Conservation (phyloP, 140 eudicot genomes). For the Stevia rebaudiana region DNA sequence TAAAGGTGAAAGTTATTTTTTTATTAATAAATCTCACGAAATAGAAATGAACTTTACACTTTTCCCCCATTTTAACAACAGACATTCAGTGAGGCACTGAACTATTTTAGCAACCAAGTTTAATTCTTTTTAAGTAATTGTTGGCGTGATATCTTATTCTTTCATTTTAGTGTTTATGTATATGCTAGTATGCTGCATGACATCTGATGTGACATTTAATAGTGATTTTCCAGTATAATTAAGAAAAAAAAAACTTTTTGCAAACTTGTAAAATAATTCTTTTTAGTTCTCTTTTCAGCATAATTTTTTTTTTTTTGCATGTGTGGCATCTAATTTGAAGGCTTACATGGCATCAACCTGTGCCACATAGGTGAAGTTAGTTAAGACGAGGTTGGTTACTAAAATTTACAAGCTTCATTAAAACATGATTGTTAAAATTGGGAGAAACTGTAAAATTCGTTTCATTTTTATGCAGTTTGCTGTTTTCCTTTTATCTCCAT, state of each 20-base stretch:
- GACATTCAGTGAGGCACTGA: background rate
- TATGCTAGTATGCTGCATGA: background rate
- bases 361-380: background rate
- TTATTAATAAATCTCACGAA: background rate
- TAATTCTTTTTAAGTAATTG: background rate
- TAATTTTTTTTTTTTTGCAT: background rate
- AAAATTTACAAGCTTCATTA: background rate
- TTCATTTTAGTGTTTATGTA: background rate
- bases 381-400: background rate
- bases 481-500: background rate
- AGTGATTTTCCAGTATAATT: background rate
- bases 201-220: background rate
- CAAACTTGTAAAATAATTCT: background rate
- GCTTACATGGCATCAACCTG: background rate
- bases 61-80: background rate
- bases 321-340: background rate
- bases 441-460: background rate
- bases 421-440: background rate
- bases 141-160: background rate
- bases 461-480: background rate
- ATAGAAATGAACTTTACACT: constrained; percentile 2
- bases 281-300: background rate
- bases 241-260: background rate
- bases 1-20: constrained; percentile 49
- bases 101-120: constrained; percentile 7